Conservation (phyloP, 371 early-diverging fungal genomes). For the Mortierella sp. region DNA sequence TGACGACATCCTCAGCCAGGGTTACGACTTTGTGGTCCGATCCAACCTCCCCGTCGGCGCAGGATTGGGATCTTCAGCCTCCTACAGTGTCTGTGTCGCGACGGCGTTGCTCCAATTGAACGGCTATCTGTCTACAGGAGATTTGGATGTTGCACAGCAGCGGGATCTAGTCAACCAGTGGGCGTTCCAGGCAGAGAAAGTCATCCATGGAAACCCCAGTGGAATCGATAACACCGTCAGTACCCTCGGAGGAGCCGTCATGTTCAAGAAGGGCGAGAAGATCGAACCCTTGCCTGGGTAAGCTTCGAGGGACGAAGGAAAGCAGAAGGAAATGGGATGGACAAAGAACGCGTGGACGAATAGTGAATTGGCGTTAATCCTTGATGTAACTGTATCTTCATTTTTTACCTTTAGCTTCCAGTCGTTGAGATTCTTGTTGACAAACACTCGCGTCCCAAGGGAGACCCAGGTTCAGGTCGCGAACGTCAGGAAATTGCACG, state of each 20-base stretch:
- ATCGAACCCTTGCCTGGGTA: slow-evolving; percentile 54
- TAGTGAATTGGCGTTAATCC: slow-evolving; percentile 14
- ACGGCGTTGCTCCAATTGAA: slow-evolving; percentile 78
- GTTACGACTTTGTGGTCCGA: slow-evolving; percentile 74
- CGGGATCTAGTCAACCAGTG: slow-evolving; percentile 78
- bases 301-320: background rate
- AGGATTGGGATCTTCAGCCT: slow-evolving; percentile 96
- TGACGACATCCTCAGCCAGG: slow-evolving; percentile 40
- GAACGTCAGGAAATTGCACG: slow-evolving; percentile 75
- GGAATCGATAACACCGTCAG: slow-evolving; percentile 95
- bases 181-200: slow-evolving; percentile 93
- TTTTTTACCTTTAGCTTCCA: slow-evolving; percentile 62
- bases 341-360: background rate
- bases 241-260: slow-evolving; percentile 76
- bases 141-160: slow-evolving; percentile 55
- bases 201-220: slow-evolving; percentile 96
- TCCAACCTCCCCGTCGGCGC: slow-evolving; percentile 94
- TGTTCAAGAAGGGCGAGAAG: slow-evolving; percentile 49
- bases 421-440: slow-evolving; percentile 80
- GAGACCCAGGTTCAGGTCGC: slow-evolving; percentile 90
- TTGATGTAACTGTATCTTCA: background rate
- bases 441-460: slow-evolving; percentile 90
- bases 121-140: slow-evolving; percentile 19
- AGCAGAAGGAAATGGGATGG: slow-evolving; percentile 17
- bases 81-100: slow-evolving; percentile 87